phyloP scores from a whole-genome alignment of 208 protist genomes.

The Leishmania braziliensis region DNA sequence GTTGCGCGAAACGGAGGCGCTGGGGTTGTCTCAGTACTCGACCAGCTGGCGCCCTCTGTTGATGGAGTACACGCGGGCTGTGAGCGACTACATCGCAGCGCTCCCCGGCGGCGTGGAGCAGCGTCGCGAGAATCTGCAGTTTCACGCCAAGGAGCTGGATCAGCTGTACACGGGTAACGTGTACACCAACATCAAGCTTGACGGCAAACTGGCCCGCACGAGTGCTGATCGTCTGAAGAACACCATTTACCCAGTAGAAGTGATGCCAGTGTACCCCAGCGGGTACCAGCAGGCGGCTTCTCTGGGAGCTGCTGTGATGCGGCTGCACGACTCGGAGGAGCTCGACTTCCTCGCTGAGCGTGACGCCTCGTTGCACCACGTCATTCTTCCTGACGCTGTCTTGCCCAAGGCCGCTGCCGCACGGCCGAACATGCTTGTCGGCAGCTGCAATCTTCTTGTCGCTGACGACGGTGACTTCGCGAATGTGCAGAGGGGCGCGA shows the following conservation, averaged over 20 bases:
- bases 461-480: slow-evolving; percentile 46
- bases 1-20: slow-evolving; percentile 15
- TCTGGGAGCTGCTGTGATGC: slow-evolving; percentile 20
- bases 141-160: slow-evolving; percentile 71
- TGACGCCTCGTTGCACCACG: slow-evolving; percentile 52
- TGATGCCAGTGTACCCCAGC: slow-evolving; percentile 72
- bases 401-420: slow-evolving; percentile 31
- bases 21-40: slow-evolving; percentile 26
- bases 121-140: slow-evolving; percentile 59
- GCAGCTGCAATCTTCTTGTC: slow-evolving; percentile 65
- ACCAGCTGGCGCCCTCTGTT: slow-evolving; percentile 29
- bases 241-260: slow-evolving; percentile 75
- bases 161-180: slow-evolving; percentile 40
- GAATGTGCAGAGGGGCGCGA: slow-evolving; percentile 18
- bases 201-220: slow-evolving; percentile 44
- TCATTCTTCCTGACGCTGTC: slow-evolving; percentile 60
- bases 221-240: slow-evolving; percentile 38
- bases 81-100: slow-evolving; percentile 27
- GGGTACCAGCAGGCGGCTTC: slow-evolving; percentile 41
- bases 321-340: slow-evolving; percentile 21
- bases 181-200: slow-evolving; percentile 53
- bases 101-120: slow-evolving; percentile 44
- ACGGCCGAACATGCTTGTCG: slow-evolving; percentile 71
- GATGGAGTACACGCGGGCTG: slow-evolving; percentile 39
- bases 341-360: slow-evolving; percentile 64